Conservation (phyloP, 179 eudicot genomes). For the Silene noctiflora region DNA sequence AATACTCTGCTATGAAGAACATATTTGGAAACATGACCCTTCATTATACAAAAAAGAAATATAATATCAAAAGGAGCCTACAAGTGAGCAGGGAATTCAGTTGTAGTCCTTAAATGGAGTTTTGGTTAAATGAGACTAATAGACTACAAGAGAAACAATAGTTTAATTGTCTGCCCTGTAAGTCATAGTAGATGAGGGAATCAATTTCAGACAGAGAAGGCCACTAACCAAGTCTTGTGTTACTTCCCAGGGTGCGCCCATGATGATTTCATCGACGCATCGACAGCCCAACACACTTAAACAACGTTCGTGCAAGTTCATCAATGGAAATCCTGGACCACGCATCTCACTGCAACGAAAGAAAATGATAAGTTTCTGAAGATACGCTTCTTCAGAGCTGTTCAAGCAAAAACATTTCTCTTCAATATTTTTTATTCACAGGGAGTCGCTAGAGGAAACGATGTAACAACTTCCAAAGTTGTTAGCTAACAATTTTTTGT, state of each 20-base stretch:
- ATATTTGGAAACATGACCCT: too few species aligned
- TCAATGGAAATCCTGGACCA: conserved; percentile 66
- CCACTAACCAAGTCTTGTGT: conserved; percentile 69
- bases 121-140: not conserved
- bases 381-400: not conserved
- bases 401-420: not conserved
- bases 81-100: not conserved
- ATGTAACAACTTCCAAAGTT: too few species aligned
- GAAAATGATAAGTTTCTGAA: conserved; percentile 18
- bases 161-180: too few species aligned
- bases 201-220: conserved; percentile 9
- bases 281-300: conserved; percentile 91
- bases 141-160: not conserved
- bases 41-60: too few species aligned
- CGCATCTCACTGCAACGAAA: conserved; percentile 61
- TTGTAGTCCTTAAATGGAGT: not conserved
- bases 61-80: too few species aligned
- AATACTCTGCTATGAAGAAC: too few species aligned
- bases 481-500: too few species aligned
- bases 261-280: conserved; percentile 89
- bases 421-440: too few species aligned
- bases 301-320: conserved; percentile 93
- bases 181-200: not conserved
- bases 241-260: conserved; percentile 91
- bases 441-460: not conserved